Evolutionary conservation across 1,284 basidiomycete species (phyloP).

Genomic region (Fistulinella staudtii): DNA sequence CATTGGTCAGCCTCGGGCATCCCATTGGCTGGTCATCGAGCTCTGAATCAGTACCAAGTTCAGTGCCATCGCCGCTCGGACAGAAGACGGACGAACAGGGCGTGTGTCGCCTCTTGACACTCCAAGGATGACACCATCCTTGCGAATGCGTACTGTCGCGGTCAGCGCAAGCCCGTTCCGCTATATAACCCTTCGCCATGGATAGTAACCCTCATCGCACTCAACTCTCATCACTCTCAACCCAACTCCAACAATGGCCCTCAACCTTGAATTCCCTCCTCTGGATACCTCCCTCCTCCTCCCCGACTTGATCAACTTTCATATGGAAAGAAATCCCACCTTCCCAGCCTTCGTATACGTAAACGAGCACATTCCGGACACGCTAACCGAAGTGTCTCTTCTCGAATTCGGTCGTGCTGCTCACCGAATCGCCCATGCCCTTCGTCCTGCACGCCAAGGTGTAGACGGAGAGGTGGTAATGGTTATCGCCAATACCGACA

Average conservation of each 20-base stretch:
- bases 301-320: constrained; percentile 29
- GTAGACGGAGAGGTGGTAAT: constrained; percentile 31
- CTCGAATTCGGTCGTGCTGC: constrained; percentile 34
- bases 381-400: constrained; percentile 19
- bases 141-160: too few relatives aligned
- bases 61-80: too few relatives aligned
- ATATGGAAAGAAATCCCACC: constrained; percentile 26
- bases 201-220: not conserved
- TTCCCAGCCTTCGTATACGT: constrained; percentile 21
- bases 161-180: not conserved
- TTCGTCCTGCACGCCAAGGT: constrained; percentile 26
- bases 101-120: too few relatives aligned
- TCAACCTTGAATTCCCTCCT: constrained; percentile 22
- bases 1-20: too few relatives aligned
- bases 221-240: not conserved
- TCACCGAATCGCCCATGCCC: constrained; percentile 29
- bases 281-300: constrained; percentile 24
- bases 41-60: too few relatives aligned
- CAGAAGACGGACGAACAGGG: too few relatives aligned
- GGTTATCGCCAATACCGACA: constrained; percentile 35
- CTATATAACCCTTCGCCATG: constrained; percentile 7
- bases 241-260: constrained; percentile 14
- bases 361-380: constrained; percentile 10
- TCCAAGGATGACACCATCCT: too few relatives aligned
- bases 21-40: too few relatives aligned